Percentiles rank a stretch among this genome's conserved stretches.
These are phyloP conservation scores for Myriosclerotinia curreyana DNA, from an alignment of 2,329 filamentous ascomycete genomes.

Conservation along the genomic window DNA sequence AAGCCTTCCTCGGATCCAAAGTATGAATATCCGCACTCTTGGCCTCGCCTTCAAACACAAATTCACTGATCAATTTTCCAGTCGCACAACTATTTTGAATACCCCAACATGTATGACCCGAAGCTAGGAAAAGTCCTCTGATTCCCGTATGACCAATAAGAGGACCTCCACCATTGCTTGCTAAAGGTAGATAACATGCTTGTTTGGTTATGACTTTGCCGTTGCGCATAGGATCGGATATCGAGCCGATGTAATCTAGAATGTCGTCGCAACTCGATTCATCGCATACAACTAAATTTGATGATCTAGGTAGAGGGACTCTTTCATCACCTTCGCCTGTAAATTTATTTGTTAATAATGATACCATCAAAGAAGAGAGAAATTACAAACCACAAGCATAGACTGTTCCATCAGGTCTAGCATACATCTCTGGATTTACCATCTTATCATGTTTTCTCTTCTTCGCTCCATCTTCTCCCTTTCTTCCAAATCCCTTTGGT, in stretches of 20 bases:
- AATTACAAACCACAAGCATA: conserved; percentile 76
- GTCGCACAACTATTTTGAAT: conserved; percentile 94
- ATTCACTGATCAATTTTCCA: conserved; percentile 75
- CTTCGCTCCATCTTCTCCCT: conserved; percentile 48
- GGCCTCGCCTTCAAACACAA: conserved; percentile 69
- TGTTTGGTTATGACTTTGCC: conserved; percentile 72
- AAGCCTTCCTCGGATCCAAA: conserved; percentile 64
- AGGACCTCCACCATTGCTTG: conserved; percentile 56
- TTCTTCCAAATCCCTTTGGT: conserved; percentile 59
- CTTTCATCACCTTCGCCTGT: conserved; percentile 71
- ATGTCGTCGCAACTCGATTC: conserved; percentile 78
- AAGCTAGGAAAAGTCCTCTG: conserved; percentile 73
- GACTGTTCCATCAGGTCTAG: conserved; percentile 80
- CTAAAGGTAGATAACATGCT: conserved; percentile 82
- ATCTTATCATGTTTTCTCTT: conserved; percentile 56
- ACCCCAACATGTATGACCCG: conserved; percentile 96
- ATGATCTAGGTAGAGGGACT: conserved; percentile 71
- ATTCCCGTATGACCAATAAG: conserved; percentile 73
- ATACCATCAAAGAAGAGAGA: neutral
- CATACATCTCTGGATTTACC: conserved; percentile 90
- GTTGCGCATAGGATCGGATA: conserved; percentile 63
- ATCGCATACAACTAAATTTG: conserved; percentile 74
- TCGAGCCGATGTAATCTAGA: conserved; percentile 68
- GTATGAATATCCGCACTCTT: conserved; percentile 64
- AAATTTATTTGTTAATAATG: neutral